Evolutionary conservation across 768 basidiomycete species (phyloP), one percentile per base, ranked within the genome.

Genomic region (Trametes cingulata): DNA sequence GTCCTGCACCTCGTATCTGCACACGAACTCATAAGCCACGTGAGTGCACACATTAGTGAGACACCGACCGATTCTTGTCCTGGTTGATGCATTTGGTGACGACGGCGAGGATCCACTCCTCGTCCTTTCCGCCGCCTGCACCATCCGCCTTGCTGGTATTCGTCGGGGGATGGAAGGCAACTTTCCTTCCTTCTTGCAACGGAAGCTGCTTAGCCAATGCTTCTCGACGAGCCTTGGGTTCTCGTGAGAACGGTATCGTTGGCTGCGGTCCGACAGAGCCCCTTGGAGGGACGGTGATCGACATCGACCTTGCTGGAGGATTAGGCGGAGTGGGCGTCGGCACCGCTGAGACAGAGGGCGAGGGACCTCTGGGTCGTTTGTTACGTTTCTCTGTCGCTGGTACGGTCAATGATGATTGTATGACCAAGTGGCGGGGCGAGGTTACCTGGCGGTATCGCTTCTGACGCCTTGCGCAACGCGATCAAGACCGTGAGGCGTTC

Each of bases 1-100:
- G 68, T 93, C 92, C 72, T 91, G 89, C 0, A 94, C 92, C 72
- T 92, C 90, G 64, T 93, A 93, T 63, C 90, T 93, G 59, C 14
- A 41, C 9, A 2, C 15, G 2, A 33, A 14, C 50, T 17, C 58
- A 20, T 58, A 7, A 58, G 24, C 56, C 5, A 37, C 39, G 33
- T 40, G 6, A 35, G 37, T 24, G 29, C 27, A 22, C 1, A 19
- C 15, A 51, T 53, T 40, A n/a, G 22, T 36, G 33, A 10, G 13
- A 40, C n/a, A 65, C 77, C 14, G 61, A 87, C 86, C 83, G 81
- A 65, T 86, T 85, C 71, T 89, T 91, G 63, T 91, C 88, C 47
- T 82, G 81, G 53, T 84, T 85, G 42, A 91, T 80, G 68, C 83
- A 88, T 64, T 79, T 85, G 9, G 82, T 87, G 39, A 92, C 82